Conservation (phyloP, 2,329 filamentous ascomycete species). For the Penicillium sp. region DNA sequence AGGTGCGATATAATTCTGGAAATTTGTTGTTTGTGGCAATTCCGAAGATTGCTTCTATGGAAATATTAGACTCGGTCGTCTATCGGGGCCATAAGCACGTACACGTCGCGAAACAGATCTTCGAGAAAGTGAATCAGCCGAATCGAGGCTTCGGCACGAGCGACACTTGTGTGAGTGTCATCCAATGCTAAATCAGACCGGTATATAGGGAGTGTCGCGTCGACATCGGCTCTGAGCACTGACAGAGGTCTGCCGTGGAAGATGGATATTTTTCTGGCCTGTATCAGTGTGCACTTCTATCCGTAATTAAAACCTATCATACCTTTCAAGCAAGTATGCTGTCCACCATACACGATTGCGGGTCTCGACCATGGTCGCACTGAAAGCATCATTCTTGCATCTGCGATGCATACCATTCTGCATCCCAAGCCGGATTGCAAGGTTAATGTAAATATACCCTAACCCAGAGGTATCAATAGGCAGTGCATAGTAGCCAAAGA, state of each 20-base stretch:
- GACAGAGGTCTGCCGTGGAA: constrained; percentile 7
- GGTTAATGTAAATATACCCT: constrained; percentile 58
- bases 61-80: background rate
- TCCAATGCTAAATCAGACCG: background rate
- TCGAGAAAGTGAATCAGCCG: constrained; percentile 3
- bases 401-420: constrained; percentile 63
- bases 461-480: constrained; percentile 59
- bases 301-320: constrained; percentile 11
- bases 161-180: background rate
- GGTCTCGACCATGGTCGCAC: constrained; percentile 52
- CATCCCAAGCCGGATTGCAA: constrained; percentile 59
- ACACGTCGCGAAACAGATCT: constrained; percentile 5
- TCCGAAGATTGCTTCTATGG: background rate
- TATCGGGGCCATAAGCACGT: background rate
- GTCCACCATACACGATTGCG: constrained; percentile 62
- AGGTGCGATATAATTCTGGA: constrained; percentile 1
- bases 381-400: constrained; percentile 51
- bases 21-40: constrained; percentile 1
- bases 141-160: constrained; percentile 4
- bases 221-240: background rate
- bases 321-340: constrained; percentile 59
- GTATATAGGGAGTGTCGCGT: background rate
- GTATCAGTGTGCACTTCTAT: too few relatives aligned
- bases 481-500: constrained; percentile 59
- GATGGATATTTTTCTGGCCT: constrained; percentile 4